These are phyloP conservation scores for Solanum megistacrolobum DNA, from an alignment of 257 asterid genomes.

Conservation along the genomic window DNA sequence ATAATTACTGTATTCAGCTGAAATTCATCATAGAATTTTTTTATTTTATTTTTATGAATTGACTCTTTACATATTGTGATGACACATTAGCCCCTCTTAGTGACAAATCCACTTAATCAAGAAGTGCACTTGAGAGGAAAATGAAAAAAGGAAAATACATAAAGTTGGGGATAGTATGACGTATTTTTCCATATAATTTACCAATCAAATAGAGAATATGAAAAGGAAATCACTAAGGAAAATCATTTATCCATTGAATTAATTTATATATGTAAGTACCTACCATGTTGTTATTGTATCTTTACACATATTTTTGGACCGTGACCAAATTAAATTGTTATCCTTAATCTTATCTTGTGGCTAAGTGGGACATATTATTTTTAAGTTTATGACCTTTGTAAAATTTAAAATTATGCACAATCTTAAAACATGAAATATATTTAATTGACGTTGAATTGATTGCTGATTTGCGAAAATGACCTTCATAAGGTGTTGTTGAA, in stretches of 20 bases:
- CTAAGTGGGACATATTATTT: neutral
- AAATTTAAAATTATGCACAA: neutral
- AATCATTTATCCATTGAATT: neutral
- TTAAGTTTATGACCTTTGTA: neutral
- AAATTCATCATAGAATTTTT: too few species aligned
- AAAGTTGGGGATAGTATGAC: constrained; percentile 11
- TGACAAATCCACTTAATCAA: constrained; percentile 41
- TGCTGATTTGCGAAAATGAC: neutral
- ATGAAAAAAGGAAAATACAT: neutral
- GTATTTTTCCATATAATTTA: constrained; percentile 15
- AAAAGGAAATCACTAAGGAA: constrained; percentile 34
- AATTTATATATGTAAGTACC: neutral
- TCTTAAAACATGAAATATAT: neutral
- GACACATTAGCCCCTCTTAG: constrained; percentile 42
- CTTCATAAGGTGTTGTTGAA: neutral
- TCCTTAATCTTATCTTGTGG: constrained; percentile 15
- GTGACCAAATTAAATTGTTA: constrained; percentile 11
- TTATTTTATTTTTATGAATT: neutral
- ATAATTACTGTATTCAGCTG: too few species aligned
- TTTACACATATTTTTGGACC: constrained; percentile 22
- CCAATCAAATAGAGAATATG: constrained; percentile 18
- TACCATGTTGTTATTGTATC: neutral
- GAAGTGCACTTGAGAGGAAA: constrained; percentile 20
- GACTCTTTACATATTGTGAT: constrained; percentile 19
- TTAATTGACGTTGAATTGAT: neutral